Conservation (phyloP, 2,329 filamentous ascomycete species). For the Neonectria magnoliae region DNA sequence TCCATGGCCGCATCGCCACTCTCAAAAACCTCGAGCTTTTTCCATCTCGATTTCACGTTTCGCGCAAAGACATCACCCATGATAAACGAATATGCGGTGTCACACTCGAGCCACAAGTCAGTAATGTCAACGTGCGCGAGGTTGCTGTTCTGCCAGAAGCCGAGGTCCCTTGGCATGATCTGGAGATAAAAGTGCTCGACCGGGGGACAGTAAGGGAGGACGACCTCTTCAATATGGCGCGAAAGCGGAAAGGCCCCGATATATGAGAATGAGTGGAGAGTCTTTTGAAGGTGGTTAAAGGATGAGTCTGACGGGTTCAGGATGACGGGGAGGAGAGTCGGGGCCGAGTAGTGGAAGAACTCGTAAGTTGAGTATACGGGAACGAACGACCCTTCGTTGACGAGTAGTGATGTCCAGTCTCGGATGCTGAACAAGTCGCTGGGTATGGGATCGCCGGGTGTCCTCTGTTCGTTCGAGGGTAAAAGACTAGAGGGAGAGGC, state of each 20-base stretch:
- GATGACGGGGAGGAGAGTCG: constrained; percentile 67
- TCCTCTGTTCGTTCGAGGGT: constrained; percentile 26
- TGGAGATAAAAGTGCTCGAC: constrained; percentile 66
- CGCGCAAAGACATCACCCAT: constrained; percentile 51
- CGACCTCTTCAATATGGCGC: constrained; percentile 63
- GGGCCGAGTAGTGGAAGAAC: constrained; percentile 73
- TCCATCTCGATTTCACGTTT: constrained; percentile 47
- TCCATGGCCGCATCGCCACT: constrained; percentile 58
- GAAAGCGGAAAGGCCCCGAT: constrained; percentile 74
- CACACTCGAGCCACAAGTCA: constrained; percentile 65
- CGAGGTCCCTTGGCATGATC: constrained; percentile 51
- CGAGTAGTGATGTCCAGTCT: constrained; percentile 71
- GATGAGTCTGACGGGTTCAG: constrained; percentile 54
- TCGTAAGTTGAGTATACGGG: constrained; percentile 76
- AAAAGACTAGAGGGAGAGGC: background rate
- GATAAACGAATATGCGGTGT: constrained; percentile 60
- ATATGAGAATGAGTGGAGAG: constrained; percentile 64
- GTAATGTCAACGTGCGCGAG: constrained; percentile 53
- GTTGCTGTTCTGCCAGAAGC: constrained; percentile 50
- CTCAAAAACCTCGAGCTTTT: constrained; percentile 58
- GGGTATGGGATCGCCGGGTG: constrained; percentile 31
- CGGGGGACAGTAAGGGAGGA: constrained; percentile 59
- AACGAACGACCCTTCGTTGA: constrained; percentile 82
- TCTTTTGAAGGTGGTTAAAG: constrained; percentile 48
- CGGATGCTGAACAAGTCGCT: constrained; percentile 65